Conservation (phyloP, 768 basidiomycete species). For the Amanita muscaria region DNA sequence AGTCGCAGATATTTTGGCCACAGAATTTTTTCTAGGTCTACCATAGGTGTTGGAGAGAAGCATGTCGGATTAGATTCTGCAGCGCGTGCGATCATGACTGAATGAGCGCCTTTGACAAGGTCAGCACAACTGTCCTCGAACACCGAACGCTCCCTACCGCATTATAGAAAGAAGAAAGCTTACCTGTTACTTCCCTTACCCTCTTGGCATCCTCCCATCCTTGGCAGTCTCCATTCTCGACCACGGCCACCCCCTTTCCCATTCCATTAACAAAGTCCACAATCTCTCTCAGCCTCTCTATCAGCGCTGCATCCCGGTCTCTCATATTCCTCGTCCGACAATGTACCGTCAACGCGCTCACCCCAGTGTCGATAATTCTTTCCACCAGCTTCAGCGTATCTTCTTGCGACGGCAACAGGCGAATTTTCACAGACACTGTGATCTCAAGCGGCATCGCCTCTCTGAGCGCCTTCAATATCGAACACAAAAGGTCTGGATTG, state of each 20-base stretch:
- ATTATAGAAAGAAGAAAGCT: slow-evolving; percentile 10
- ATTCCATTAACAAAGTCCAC: slow-evolving; percentile 73
- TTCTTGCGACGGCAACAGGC: slow-evolving; percentile 76
- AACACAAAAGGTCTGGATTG: slow-evolving; percentile 84
- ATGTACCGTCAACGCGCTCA: slow-evolving; percentile 87
- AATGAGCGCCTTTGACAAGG: slow-evolving; percentile 54
- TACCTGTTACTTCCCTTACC: slow-evolving; percentile 69
- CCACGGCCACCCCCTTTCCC: slow-evolving; percentile 75
- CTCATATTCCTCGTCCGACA: slow-evolving; percentile 93
- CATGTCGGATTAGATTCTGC: slow-evolving; percentile 91
- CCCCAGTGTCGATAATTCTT: slow-evolving; percentile 78
- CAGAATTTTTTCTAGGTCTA: slow-evolving; percentile 60
- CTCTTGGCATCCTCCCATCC: slow-evolving; percentile 72
- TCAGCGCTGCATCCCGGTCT: slow-evolving; percentile 66
- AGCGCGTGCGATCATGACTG: slow-evolving; percentile 93
- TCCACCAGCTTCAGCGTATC: slow-evolving; percentile 88
- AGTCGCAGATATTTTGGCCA: slow-evolving; percentile 69
- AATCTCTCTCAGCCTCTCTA: slow-evolving; percentile 74
- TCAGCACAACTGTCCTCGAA: not conserved
- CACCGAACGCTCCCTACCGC: not conserved
- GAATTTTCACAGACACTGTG: slow-evolving; percentile 90
- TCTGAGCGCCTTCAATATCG: slow-evolving; percentile 77
- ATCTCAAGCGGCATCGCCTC: slow-evolving; percentile 65
- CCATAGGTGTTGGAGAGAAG: slow-evolving; percentile 62
- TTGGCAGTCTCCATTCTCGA: slow-evolving; percentile 90